Conservation (phyloP, 139 green algal genomes). For the Volvox africanus region DNA sequence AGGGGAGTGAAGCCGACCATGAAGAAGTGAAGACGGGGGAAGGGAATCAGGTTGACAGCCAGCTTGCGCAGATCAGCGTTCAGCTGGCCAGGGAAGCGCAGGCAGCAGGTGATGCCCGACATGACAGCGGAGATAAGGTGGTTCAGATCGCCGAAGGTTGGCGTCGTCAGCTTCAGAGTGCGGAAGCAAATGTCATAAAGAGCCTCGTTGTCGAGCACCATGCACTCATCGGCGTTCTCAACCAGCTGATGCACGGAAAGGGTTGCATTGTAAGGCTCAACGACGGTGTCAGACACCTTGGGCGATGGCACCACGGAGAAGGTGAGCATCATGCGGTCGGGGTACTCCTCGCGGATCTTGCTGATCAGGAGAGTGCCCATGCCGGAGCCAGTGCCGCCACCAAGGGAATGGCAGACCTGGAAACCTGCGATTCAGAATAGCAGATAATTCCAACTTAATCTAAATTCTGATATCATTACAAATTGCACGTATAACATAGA, state of each 20-base stretch:
- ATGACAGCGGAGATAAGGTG: conserved; percentile 99
- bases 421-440: conserved; percentile 80
- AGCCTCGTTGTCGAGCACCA: conserved; percentile 98
- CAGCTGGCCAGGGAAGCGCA: conserved; percentile 99
- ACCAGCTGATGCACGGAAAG: conserved; percentile 99
- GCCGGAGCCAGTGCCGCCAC: conserved; percentile 95
- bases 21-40: conserved; percentile 99
- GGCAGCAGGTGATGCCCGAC: conserved; percentile 99
- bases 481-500: no score
- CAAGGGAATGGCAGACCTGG: conserved; percentile 95
- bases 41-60: conserved; percentile 99
- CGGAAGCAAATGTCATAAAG: conserved; percentile 99
- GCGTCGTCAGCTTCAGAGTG: conserved; percentile 98
- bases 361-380: conserved; percentile 99
- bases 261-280: conserved; percentile 99
- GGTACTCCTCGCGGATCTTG: conserved; percentile 99
- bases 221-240: conserved; percentile 99
- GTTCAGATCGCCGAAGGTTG: conserved; percentile 98
- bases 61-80: conserved; percentile 99
- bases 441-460: no score
- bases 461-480: no score
- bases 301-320: conserved; percentile 99
- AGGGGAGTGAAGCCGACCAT: conserved; percentile 99
- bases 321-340: conserved; percentile 99
- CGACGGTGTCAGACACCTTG: conserved; percentile 99